Evolutionary conservation across 2,329 filamentous ascomycete species (phyloP).

Genomic region (Epicoccum sorghinum): DNA sequence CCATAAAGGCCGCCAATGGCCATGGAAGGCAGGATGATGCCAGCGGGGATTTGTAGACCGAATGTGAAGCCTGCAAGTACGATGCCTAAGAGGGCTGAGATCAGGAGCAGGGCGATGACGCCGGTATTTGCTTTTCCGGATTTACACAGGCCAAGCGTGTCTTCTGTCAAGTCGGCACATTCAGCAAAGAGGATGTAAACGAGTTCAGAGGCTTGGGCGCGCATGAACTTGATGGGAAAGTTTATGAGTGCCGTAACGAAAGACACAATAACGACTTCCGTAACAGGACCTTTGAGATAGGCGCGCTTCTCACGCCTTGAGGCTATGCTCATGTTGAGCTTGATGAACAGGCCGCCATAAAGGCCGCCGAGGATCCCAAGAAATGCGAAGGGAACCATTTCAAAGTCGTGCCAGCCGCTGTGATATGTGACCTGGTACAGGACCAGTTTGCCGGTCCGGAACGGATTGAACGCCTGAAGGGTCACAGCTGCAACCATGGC

Average conservation of each 20-base stretch:
- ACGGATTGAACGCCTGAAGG: slow-evolving; percentile 90
- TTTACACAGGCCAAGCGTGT: slow-evolving; percentile 89
- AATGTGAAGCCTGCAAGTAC: slow-evolving; percentile 87
- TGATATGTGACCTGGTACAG: slow-evolving; percentile 95
- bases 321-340: slow-evolving; percentile 86
- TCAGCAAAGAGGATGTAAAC: slow-evolving; percentile 92
- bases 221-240: slow-evolving; percentile 96
- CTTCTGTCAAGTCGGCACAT: slow-evolving; percentile 80
- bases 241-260: slow-evolving; percentile 86
- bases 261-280: slow-evolving; percentile 80
- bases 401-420: slow-evolving; percentile 91
- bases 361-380: slow-evolving; percentile 90
- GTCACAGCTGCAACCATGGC: slow-evolving; percentile 98
- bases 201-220: slow-evolving; percentile 87
- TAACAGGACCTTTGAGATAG: slow-evolving; percentile 71
- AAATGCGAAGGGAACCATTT: slow-evolving; percentile 84
- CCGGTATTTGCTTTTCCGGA: slow-evolving; percentile 80
- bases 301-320: slow-evolving; percentile 75
- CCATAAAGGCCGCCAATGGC: slow-evolving; percentile 91
- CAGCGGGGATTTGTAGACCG: slow-evolving; percentile 90
- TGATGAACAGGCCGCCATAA: slow-evolving; percentile 94
- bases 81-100: slow-evolving; percentile 84
- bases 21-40: slow-evolving; percentile 95
- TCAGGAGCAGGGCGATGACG: slow-evolving; percentile 80
- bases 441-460: slow-evolving; percentile 92